Percentiles rank a stretch among this genome's conserved stretches.
Conservation (phyloP, 2,329 filamentous ascomycete species). For the Hypoxylon sp. region DNA sequence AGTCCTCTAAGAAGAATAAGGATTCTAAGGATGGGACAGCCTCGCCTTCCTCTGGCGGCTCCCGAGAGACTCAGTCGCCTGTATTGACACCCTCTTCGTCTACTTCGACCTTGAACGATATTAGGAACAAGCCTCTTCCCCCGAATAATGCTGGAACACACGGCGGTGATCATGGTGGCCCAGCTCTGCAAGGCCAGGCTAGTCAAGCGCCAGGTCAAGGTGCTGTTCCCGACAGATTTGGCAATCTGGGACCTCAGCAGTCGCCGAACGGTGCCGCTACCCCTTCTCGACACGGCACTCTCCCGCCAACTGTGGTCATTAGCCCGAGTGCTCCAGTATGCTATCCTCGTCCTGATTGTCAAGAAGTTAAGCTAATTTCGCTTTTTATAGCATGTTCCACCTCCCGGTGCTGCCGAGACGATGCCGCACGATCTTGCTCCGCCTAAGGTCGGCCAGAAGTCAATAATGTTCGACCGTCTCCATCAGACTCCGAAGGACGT, state of each 20-base stretch:
- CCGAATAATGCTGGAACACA: slow-evolving; percentile 65
- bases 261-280: slow-evolving; percentile 70
- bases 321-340: slow-evolving; percentile 93
- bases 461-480: slow-evolving; percentile 87
- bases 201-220: slow-evolving; percentile 54
- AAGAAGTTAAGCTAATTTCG: slow-evolving; percentile 36
- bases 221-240: slow-evolving; percentile 57
- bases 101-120: slow-evolving; percentile 86
- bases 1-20: slow-evolving; percentile 84
- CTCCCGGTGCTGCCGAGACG: slow-evolving; percentile 93
- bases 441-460: slow-evolving; percentile 92
- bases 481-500: slow-evolving; percentile 97
- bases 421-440: slow-evolving; percentile 98
- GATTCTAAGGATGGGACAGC: slow-evolving; percentile 82
- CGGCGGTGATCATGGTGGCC: slow-evolving; percentile 60
- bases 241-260: slow-evolving; percentile 56
- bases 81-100: slow-evolving; percentile 88
- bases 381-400: slow-evolving; percentile 81
- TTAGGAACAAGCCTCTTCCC: slow-evolving; percentile 84
- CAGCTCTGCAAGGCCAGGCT: slow-evolving; percentile 60
- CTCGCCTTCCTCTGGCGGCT: slow-evolving; percentile 76
- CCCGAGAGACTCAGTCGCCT: slow-evolving; percentile 73
- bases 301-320: slow-evolving; percentile 91
- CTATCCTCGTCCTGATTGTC: slow-evolving; percentile 43
- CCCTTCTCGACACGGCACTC: slow-evolving; percentile 72